These are phyloP conservation scores for Eimeria praecox DNA, from an alignment of 169 alveolate species.

Conservation along the genomic window DNA sequence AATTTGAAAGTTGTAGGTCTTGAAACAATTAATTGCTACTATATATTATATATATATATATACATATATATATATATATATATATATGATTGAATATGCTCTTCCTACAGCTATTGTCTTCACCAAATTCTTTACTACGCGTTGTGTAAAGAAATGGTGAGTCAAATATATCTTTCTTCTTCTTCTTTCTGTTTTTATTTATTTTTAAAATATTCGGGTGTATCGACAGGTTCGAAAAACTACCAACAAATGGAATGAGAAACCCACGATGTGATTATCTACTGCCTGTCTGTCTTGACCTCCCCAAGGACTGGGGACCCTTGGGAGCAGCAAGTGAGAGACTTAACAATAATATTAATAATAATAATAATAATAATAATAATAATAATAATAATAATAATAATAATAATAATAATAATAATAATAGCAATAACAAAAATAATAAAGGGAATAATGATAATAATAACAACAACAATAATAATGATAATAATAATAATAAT, in stretches of 20 bases:
- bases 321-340: constrained; percentile 57
- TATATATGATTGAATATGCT: not conserved
- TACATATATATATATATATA: not conserved
- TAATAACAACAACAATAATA: no score
- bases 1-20: constrained; percentile 50
- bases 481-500: no score
- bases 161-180: not conserved
- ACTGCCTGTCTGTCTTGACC: constrained; percentile 21
- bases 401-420: no score
- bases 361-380: no score
- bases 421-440: not conserved
- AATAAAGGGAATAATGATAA: no score
- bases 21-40: not conserved
- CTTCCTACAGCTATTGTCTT: no score
- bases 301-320: constrained; percentile 52
- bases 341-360: no score
- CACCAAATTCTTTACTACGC: constrained; percentile 45
- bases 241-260: constrained; percentile 5
- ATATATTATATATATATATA: not conserved
- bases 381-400: no score
- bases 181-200: not conserved
- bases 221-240: constrained; percentile 24
- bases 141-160: constrained; percentile 54
- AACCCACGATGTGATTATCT: constrained; percentile 44
- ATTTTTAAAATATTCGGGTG: not conserved